phyloP scores from a whole-genome alignment of 2,329 filamentous ascomycete genomes.

The Ophiostoma piceae region DNA sequence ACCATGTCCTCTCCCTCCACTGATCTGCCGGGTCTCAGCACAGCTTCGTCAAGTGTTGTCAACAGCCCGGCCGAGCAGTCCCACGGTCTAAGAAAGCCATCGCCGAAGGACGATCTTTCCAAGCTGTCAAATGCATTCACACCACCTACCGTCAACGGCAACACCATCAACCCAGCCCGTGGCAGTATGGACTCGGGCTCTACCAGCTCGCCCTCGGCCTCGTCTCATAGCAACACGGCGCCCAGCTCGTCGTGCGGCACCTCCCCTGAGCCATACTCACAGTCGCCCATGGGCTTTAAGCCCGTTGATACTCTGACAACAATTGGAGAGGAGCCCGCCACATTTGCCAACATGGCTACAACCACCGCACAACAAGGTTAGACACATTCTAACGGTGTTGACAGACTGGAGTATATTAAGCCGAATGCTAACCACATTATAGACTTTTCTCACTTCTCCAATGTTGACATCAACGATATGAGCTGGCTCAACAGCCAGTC shows the following conservation, averaged over 20 bases:
- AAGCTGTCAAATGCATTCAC: slow-evolving; percentile 57
- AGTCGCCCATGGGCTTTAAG: slow-evolving; percentile 64
- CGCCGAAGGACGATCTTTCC: slow-evolving; percentile 47
- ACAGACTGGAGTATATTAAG: not conserved
- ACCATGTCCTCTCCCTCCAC: slow-evolving; percentile 24
- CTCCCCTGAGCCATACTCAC: slow-evolving; percentile 68
- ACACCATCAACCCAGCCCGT: slow-evolving; percentile 43
- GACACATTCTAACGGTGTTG: not conserved
- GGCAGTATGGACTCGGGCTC: slow-evolving; percentile 49
- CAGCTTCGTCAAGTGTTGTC: slow-evolving; percentile 31
- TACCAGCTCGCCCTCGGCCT: slow-evolving; percentile 60
- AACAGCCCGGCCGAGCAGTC: slow-evolving; percentile 36
- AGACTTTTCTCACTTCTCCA: slow-evolving; percentile 37
- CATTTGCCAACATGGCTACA: slow-evolving; percentile 41
- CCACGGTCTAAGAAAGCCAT: slow-evolving; percentile 35
- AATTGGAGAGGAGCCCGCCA: slow-evolving; percentile 58
- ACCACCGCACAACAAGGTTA: slow-evolving; percentile 34
- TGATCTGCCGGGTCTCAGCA: slow-evolving; percentile 29
- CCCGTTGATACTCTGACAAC: slow-evolving; percentile 58
- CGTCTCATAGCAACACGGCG: slow-evolving; percentile 55
- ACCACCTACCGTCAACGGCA: slow-evolving; percentile 45
- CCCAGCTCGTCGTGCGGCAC: slow-evolving; percentile 66
- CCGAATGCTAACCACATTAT: not conserved
- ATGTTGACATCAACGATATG: slow-evolving; percentile 52
- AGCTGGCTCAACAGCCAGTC: slow-evolving; percentile 77